These are phyloP conservation scores for Sporormia fimetaria DNA, from an alignment of 495 filamentous ascomycete species.

Conservation along the genomic window DNA sequence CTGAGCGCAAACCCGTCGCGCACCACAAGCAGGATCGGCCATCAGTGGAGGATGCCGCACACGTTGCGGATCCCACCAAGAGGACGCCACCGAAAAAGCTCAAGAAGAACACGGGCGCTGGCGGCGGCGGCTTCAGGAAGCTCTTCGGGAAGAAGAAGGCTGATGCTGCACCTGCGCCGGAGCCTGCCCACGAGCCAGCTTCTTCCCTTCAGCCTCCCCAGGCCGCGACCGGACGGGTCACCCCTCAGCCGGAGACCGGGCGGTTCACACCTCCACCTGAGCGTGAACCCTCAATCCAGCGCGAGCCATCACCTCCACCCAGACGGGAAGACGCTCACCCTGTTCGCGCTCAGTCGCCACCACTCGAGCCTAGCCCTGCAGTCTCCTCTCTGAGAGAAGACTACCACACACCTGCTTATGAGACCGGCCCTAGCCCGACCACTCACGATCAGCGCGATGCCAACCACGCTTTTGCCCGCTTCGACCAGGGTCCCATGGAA, in stretches of 20 bases:
- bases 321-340: conserved; percentile 8
- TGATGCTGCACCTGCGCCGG: conserved; percentile 6
- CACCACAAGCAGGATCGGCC: conserved; percentile 1
- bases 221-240: not conserved
- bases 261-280: conserved; percentile 24
- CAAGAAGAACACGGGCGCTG: conserved; percentile 43
- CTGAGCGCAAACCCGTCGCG: conserved; percentile 13
- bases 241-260: conserved; percentile 7
- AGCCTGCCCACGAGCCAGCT: too few relatives aligned
- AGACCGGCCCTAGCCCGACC: conserved; percentile 44
- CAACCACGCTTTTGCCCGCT: conserved; percentile 64
- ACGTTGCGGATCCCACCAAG: conserved; percentile 10
- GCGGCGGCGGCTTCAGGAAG: conserved; percentile 44
- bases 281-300: conserved; percentile 20
- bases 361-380: conserved; percentile 15
- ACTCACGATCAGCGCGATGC: conserved; percentile 55
- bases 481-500: conserved; percentile 78
- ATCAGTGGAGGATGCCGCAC: not conserved
- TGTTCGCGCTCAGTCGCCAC: conserved; percentile 9
- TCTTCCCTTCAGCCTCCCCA: too few relatives aligned
- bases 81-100: conserved; percentile 39
- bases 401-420: conserved; percentile 42
- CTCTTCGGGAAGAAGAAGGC: conserved; percentile 51
- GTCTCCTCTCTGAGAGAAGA: conserved; percentile 35
- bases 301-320: conserved; percentile 23